Evolutionary conservation across 495 filamentous ascomycete species (phyloP).

Genomic region (Penicillium lividum): DNA sequence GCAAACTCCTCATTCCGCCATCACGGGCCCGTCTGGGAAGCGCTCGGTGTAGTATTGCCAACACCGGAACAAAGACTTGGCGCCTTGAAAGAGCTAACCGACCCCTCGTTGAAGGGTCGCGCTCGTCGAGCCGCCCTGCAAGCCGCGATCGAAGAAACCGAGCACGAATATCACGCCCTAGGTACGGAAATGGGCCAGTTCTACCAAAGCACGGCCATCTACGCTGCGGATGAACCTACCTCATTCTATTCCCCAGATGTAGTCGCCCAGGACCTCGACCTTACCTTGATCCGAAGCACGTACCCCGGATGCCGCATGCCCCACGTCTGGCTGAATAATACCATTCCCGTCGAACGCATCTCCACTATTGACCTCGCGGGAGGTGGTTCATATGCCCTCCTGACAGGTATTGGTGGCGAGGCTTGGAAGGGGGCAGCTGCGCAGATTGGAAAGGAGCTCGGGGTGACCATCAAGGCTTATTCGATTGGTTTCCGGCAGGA

Average conservation of each 20-base stretch:
- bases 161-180: conserved; percentile 50
- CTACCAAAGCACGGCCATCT: conserved; percentile 38
- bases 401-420: conserved; percentile 52
- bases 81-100: conserved; percentile 34
- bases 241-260: conserved; percentile 29
- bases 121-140: conserved; percentile 31
- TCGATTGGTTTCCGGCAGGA: conserved; percentile 51
- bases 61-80: conserved; percentile 31
- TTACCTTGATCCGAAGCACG: conserved; percentile 28
- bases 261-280: conserved; percentile 33
- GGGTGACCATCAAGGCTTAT: conserved; percentile 42
- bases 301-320: conserved; percentile 54
- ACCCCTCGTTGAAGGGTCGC: conserved; percentile 33
- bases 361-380: conserved; percentile 57
- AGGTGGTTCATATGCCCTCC: conserved; percentile 46
- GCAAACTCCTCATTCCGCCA: conserved; percentile 52
- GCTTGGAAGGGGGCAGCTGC: conserved; percentile 50
- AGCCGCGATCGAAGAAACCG: conserved; percentile 38
- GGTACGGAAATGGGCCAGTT: conserved; percentile 55
- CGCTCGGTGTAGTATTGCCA: conserved; percentile 41
- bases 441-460: conserved; percentile 27
- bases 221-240: conserved; percentile 35
- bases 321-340: conserved; percentile 55
- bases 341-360: conserved; percentile 37
- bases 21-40: conserved; percentile 44